Evolutionary conservation across 2,329 filamentous ascomycete genomes (phyloP).

Genomic region (Xylaria sp.): DNA sequence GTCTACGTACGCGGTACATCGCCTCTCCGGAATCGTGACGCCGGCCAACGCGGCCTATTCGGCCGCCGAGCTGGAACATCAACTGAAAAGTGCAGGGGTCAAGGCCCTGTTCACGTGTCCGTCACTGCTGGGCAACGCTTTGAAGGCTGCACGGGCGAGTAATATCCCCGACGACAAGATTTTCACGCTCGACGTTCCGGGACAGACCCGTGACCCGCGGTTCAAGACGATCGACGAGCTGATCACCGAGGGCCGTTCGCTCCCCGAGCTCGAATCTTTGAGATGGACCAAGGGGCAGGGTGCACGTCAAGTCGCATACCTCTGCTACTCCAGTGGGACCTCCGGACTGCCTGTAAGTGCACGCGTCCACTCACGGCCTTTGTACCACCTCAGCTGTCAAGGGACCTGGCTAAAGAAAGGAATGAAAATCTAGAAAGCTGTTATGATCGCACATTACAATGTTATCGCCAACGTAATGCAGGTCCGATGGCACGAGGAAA

Average conservation of each 20-base stretch:
- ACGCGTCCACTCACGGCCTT: neutral
- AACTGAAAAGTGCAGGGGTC: constrained; percentile 72
- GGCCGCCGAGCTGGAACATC: constrained; percentile 72
- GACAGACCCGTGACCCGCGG: constrained; percentile 54
- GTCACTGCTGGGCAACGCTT: constrained; percentile 69
- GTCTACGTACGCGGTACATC: constrained; percentile 74
- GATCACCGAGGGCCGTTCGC: constrained; percentile 65
- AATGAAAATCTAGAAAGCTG: constrained; percentile 69
- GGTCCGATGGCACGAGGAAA: constrained; percentile 58
- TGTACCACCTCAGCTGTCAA: too few species aligned
- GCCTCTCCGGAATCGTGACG: constrained; percentile 73
- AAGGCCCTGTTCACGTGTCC: constrained; percentile 76
- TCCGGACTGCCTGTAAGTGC: constrained; percentile 72
- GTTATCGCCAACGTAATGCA: constrained; percentile 80
- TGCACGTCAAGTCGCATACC: constrained; percentile 71
- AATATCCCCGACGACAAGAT: constrained; percentile 71
- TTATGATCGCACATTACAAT: constrained; percentile 81
- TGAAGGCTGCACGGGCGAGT: constrained; percentile 69
- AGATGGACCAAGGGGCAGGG: constrained; percentile 70
- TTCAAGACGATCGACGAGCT: constrained; percentile 73
- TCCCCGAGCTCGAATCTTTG: constrained; percentile 62
- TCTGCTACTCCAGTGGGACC: constrained; percentile 80
- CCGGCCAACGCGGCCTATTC: constrained; percentile 79
- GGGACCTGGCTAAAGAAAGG: neutral
- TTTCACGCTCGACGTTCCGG: constrained; percentile 67